Evolutionary conservation across 345 rosid genomes (phyloP), one percentile per base, ranked within the genome.

Genomic region (Corchorus capsularis): DNA sequence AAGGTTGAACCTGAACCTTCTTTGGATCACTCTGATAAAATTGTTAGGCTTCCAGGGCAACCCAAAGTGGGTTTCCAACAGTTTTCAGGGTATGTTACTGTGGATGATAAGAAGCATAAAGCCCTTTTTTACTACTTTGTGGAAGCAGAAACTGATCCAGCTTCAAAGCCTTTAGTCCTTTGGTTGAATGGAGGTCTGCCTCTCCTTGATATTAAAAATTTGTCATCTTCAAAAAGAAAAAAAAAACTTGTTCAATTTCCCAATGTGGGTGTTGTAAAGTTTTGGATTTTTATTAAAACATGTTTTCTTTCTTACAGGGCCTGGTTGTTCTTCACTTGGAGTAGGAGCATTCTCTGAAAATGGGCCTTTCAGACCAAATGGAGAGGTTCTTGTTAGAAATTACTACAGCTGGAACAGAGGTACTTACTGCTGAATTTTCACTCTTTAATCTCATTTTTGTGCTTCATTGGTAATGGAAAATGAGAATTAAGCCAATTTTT

Each of bases 251-350:
- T 66, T 70, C 1, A 8, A 32, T 69, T 69, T 50, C 19, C 55
- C 57, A n/a, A 66, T 56, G 20, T 59, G 66, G 72, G 43, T 49
- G 37, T 39, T 41, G 53, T 16, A 59, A 57, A 72, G 45, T 43
- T 59, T 27, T 16, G 47, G 1, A n/a, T n/a, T 55, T 19, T 10
- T 13, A 37, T 9, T 6, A 46, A 60, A 4, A 39, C 43, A 3
- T 75, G 20, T 27, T 53, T 54, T 47, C 47, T 63, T 65, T 34
- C 64, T 8, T 77, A 71, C 87, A 91, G 93, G 95, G 65, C 95
- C 95, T 13, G 96, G 96, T 19, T 91, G 96, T 66, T 91, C 96
- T 63, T 91, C 96, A 46, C 73, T 91, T 45, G 96, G 96, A 64
- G 89, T 88, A 11, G 96, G 96, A 46, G 96, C 96, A 39, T 91